Percentiles rank a stretch among this genome's conserved stretches.
These are phyloP conservation scores for Phytopythium vexans DNA, from an alignment of 352 stramenopile species.

Conservation along the genomic window DNA sequence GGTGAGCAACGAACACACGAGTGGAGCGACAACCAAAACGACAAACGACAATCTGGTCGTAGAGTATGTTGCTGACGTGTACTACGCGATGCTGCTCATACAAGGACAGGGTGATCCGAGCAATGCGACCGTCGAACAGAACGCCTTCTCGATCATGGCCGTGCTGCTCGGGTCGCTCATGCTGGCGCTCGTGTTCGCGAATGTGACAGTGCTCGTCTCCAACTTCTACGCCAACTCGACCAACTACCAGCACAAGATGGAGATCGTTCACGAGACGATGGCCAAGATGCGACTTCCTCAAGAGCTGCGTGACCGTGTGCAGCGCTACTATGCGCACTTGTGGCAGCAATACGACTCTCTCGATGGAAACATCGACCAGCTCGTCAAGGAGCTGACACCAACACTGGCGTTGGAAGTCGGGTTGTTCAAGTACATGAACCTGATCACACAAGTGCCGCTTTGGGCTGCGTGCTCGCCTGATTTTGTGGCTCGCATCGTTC, in stretches of 20 bases:
- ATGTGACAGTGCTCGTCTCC: neutral
- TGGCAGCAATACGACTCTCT: constrained; percentile 33
- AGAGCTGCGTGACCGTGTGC: constrained; percentile 34
- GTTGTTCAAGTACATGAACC: constrained; percentile 16
- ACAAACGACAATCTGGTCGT: neutral
- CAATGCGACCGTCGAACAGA: no score
- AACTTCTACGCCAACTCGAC: constrained; percentile 1
- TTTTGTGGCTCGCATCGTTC: constrained; percentile 19
- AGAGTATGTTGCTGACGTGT: neutral
- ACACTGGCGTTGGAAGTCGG: constrained; percentile 25
- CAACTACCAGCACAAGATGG: constrained; percentile 20
- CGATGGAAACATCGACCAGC: constrained; percentile 10
- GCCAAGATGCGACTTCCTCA: constrained; percentile 27
- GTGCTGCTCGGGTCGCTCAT: neutral
- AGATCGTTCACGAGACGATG: constrained; percentile 20
- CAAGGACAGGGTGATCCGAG: no score
- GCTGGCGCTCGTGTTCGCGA: neutral
- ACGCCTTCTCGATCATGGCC: no score
- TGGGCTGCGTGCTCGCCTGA: constrained; percentile 20
- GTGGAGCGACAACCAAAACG: neutral
- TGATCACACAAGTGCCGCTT: constrained; percentile 7
- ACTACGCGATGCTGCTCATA: neutral
- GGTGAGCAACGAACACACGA: constrained; percentile 6
- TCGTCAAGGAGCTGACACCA: constrained; percentile 17
- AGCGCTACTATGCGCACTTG: constrained; percentile 38